Base-by-base conservation (phyloP, 441 rosid species). In the California macrophylla region DNA sequence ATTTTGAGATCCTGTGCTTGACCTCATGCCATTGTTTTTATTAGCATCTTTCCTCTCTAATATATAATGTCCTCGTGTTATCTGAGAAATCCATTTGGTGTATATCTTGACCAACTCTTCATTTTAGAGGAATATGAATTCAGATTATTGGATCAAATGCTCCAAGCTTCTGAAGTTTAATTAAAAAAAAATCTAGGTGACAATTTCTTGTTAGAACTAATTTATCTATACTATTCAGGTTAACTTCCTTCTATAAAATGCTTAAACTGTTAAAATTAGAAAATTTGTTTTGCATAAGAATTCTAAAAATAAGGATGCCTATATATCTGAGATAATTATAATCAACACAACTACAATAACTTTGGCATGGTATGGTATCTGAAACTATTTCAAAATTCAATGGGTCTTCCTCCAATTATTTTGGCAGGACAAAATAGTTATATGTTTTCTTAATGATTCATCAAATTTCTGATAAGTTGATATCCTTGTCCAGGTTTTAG, bases 401-500 rank as follows among this genome's bases (percentile, higher is more conserved):
- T 52, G 54, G 52, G 66, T 52, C 15, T 68, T 68, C 58, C 16
- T 3, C 65, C 2, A 4, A 24, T 68, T 54, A 54, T 71, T 63
- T 5, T 66, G 28, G 10, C 30, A 23, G 30, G 26, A 60, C 28
- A 24, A 60, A 24, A 25, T 18, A 25, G 18, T 24, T 61, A 10
- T 36, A 61, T 12, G 26, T 72, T 7, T 68, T 69, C 36, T 7
- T 26, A 15, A 20, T 52, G 36, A 24, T 15, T 21, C 7, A 58
- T 40, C n/a, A 25, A 12, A 25, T 42, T 30, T 26, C 61, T 74
- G 69, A 73, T n/a, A 65, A 4, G 68, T 72, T 40, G 6, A 66
- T 66, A 71, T 72, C 32, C 42, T 69, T 75, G 73, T 77, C 68
- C 88, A 95, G 99, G 99, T 95, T 78, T 79, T 95, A 77, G 98